A percentile compares a stretch with the other conserved stretches of the same genome.
phyloP scores from a whole-genome alignment of 805 yeast species.

The Candida tammaniensis region DNA sequence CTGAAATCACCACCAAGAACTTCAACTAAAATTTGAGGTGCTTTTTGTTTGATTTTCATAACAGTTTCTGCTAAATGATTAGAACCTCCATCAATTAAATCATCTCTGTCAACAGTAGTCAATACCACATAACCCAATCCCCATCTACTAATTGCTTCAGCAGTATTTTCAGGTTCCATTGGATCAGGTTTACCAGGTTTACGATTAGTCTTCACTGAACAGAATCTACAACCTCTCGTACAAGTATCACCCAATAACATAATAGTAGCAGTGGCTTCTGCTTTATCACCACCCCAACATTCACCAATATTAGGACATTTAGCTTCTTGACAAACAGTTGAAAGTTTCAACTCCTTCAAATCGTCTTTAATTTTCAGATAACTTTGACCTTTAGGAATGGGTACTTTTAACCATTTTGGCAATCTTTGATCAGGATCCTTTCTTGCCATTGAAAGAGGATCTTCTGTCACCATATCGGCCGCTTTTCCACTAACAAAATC shows the following conservation, averaged over 20 bases:
- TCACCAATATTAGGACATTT: slow-evolving; percentile 99
- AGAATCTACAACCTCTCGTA: slow-evolving; percentile 98
- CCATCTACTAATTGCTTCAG: slow-evolving; percentile 96
- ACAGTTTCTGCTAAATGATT: slow-evolving; percentile 89
- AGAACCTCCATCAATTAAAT: slow-evolving; percentile 89
- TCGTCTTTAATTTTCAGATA: slow-evolving; percentile 81
- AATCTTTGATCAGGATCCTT: slow-evolving; percentile 67
- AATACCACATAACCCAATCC: slow-evolving; percentile 96
- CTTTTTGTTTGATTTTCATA: slow-evolving; percentile 73
- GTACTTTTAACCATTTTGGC: slow-evolving; percentile 93
- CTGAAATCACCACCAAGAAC: slow-evolving; percentile 93
- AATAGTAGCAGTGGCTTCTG: slow-evolving; percentile 95
- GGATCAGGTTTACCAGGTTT: slow-evolving; percentile 89
- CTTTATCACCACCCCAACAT: slow-evolving; percentile 97
- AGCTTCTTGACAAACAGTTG: slow-evolving; percentile 98
- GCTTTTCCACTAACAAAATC: slow-evolving; percentile 88
- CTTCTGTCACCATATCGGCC: slow-evolving; percentile 51
- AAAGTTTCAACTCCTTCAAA: slow-evolving; percentile 79
- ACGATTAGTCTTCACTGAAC: slow-evolving; percentile 93
- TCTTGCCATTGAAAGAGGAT: slow-evolving; percentile 76
- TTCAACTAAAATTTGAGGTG: slow-evolving; percentile 90
- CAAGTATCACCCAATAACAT: slow-evolving; percentile 99
- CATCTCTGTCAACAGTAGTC: slow-evolving; percentile 97
- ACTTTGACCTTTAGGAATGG: slow-evolving; percentile 92
- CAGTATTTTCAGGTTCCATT: slow-evolving; percentile 95